Evolutionary conservation across 306 rosid genomes (phyloP), one percentile per base, ranked within the genome.

Genomic region (Cucumis hystrix): DNA sequence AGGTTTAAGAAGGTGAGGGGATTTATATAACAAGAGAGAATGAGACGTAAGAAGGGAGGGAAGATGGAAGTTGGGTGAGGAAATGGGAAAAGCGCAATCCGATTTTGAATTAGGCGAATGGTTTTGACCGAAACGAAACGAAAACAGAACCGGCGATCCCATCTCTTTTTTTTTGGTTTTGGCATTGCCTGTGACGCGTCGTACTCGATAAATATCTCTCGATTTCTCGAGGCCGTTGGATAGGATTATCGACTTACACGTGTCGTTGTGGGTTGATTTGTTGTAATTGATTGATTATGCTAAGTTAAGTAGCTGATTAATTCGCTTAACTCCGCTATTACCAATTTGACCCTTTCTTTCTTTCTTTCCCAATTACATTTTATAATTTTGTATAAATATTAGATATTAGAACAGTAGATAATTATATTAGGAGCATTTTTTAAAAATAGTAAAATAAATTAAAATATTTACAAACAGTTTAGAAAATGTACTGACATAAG

Each of bases 51-150:
- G 59, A 71, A 57, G 64, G 74, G 52, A 85, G 85, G 71, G 68
- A 78, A 56, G 10, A 76, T 73, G 52, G 83, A 84, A 85, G 87
- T 87, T 88, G 78, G 92, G 95, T 86, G 80, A 85, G 77, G 81
- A 82, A 80, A 14, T 9, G 39, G 69, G 13, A 28, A 64, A 64
- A 49, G 41, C 40, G 60, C 76, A 71, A 52, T 58, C 79, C 56
- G 41, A 75, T 76, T 61, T 51, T 51, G 89, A 84, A 84, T 83
- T 59, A 39, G 78, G 83, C 69, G 84, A 86, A 91, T 77, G 79
- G 61, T 67, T 86, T 80, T 87, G 93, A 85, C 93, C 87, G 49
- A 37, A 7, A 37, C 72, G 23, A 65, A 4, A 7, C 51, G 12
- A 10, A 64, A 43, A 47, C 69, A 12, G 15, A 6, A 15, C 49